Percentiles rank a stretch among this genome's conserved stretches.
Evolutionary conservation across 345 rosid species (phyloP).

Genomic region (Dipteronia sinensis): DNA sequence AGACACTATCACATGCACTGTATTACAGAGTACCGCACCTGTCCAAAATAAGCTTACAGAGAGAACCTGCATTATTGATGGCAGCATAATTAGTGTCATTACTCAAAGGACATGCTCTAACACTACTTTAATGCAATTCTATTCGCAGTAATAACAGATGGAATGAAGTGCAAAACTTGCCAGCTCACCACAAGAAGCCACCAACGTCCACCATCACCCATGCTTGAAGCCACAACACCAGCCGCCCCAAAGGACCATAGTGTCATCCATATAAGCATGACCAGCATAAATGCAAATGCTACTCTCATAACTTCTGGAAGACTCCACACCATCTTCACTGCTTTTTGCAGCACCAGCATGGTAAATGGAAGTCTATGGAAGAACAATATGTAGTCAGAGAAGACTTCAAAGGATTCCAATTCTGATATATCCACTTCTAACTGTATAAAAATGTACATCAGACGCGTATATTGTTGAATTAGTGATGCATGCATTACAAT

Average conservation of each 20-base stretch:
- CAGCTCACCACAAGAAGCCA: constrained; percentile 99
- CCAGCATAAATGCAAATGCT: constrained; percentile 71
- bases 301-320: constrained; percentile 86
- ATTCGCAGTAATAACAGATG: constrained; percentile 27
- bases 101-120: constrained; percentile 13
- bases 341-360: constrained; percentile 81
- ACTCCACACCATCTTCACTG: constrained; percentile 84
- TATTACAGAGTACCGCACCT: constrained; percentile 91
- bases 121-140: constrained; percentile 24
- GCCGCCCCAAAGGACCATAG: constrained; percentile 92
- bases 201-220: constrained; percentile 69
- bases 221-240: constrained; percentile 86
- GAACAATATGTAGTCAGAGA: constrained; percentile 30
- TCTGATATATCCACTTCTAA: constrained; percentile 26
- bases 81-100: constrained; percentile 25
- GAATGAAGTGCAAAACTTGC: constrained; percentile 76
- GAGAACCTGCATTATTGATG: constrained; percentile 62
- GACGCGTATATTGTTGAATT: not conserved
- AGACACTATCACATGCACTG: constrained; percentile 94
- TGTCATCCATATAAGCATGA: constrained; percentile 88
- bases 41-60: constrained; percentile 97
- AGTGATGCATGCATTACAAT: not conserved
- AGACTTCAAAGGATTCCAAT: constrained; percentile 18
- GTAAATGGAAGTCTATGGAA: constrained; percentile 83
- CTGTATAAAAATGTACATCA: constrained; percentile 8